Evolutionary conservation across 2,329 filamentous ascomycete genomes (phyloP).

Genomic region (Botrytis hyacinthi): DNA sequence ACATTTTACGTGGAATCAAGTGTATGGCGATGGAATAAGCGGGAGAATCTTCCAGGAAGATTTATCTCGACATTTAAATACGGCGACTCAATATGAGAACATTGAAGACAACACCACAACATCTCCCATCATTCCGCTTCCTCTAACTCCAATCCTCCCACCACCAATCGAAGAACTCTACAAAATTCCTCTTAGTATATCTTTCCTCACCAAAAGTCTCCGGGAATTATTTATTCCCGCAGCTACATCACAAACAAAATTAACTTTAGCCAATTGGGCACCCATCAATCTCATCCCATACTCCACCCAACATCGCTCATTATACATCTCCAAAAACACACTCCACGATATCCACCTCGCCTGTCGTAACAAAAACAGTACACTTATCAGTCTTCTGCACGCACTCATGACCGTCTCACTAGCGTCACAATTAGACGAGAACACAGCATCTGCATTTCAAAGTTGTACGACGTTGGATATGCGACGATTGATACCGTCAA

Average conservation of each 20-base stretch:
- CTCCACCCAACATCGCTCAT: neutral
- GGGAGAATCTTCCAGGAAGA: neutral
- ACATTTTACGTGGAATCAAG: neutral
- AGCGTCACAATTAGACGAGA: neutral
- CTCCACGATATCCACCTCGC: neutral
- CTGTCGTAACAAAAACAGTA: neutral
- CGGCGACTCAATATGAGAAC: fast-evolving
- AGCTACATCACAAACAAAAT: neutral
- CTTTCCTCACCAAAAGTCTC: neutral
- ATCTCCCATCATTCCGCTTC: neutral
- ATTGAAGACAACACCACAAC: neutral
- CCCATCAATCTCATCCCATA: neutral
- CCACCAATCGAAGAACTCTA: neutral
- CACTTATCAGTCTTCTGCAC: neutral
- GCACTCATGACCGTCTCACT: neutral
- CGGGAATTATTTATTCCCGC: neutral
- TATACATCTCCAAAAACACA: neutral
- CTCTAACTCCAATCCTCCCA: neutral
- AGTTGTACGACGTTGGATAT: neutral
- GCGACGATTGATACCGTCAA: neutral
- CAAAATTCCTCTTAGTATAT: neutral
- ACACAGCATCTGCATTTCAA: neutral
- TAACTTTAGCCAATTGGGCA: neutral
- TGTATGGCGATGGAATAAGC: neutral
- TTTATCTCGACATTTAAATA: neutral